Conservation (phyloP, 2,329 filamentous ascomycete species). For the Cladosporium sp. region DNA sequence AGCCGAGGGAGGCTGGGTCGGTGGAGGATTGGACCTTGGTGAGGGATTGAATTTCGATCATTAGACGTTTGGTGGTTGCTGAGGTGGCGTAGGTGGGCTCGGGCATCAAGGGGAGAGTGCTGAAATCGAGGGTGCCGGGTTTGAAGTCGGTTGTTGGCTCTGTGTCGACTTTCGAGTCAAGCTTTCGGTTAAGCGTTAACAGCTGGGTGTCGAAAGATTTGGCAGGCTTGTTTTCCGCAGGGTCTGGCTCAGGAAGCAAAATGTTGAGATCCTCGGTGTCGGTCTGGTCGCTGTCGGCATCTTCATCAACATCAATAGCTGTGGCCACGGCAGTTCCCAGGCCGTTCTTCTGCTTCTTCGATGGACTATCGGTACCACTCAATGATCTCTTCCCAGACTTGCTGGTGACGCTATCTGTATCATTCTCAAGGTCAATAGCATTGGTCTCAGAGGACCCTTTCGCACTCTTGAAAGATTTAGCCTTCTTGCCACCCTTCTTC, state of each 20-base stretch:
- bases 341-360: conserved; percentile 23
- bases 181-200: not conserved
- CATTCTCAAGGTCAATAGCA: too few relatives aligned
- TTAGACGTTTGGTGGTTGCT: conserved; percentile 55
- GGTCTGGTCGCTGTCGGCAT: conserved; percentile 39
- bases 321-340: conserved; percentile 26
- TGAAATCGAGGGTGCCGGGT: conserved; percentile 59
- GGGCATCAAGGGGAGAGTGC: conserved; percentile 57
- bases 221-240: conserved; percentile 6
- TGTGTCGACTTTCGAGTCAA: not conserved
- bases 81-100: conserved; percentile 60
- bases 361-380: not conserved
- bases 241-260: conserved; percentile 27
- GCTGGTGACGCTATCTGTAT: not conserved
- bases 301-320: conserved; percentile 31
- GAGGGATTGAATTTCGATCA: conserved; percentile 58
- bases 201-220: not conserved
- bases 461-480: too few relatives aligned
- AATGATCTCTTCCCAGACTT: not conserved
- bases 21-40: conserved; percentile 57
- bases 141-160: conserved; percentile 48
- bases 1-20: conserved; percentile 64
- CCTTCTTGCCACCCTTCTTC: conserved; percentile 8
- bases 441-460: too few relatives aligned
- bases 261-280: conserved; percentile 46